phyloP scores from a whole-genome alignment of 768 basidiomycete genomes.

The Termitomyces sp. region DNA sequence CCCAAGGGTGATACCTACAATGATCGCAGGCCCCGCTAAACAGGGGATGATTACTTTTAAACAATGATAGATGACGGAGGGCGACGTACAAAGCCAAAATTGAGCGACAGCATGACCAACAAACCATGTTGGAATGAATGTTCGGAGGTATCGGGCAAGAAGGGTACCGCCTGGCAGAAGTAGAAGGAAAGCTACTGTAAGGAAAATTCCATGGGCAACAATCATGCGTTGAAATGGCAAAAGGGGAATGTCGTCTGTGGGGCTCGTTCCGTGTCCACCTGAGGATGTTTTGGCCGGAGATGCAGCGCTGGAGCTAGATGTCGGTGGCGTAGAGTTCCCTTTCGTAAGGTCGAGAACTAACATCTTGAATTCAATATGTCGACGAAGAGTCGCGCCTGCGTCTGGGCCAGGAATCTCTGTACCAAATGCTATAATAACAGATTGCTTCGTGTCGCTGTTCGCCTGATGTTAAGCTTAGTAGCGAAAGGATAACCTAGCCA shows the following conservation, averaged over 20 bases:
- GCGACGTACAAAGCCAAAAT: conserved; percentile 36
- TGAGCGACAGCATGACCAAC: conserved; percentile 46
- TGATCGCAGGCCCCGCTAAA: conserved; percentile 37
- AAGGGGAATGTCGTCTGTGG: conserved; percentile 29
- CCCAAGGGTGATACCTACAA: conserved; percentile 40
- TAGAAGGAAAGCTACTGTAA: conserved; percentile 44
- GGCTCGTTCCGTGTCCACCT: conserved; percentile 10
- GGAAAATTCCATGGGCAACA: conserved; percentile 50
- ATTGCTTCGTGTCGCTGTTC: conserved; percentile 31
- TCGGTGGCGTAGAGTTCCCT: conserved; percentile 20
- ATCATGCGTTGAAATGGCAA: conserved; percentile 43
- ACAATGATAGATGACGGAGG: conserved; percentile 8
- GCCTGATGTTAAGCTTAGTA: conserved; percentile 24
- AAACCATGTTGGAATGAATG: conserved; percentile 46
- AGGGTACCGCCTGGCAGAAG: conserved; percentile 49
- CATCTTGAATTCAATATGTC: conserved; percentile 42
- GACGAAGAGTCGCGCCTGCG: conserved; percentile 35
- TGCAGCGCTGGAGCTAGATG: conserved; percentile 13
- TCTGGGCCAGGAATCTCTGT: conserved; percentile 41
- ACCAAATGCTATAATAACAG: conserved; percentile 59
- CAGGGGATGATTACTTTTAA: not conserved
- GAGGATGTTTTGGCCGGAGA: conserved; percentile 13
- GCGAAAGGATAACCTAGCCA: not conserved
- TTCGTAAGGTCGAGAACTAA: conserved; percentile 44
- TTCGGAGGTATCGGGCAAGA: conserved; percentile 48